Evolutionary conservation across 495 filamentous ascomycete genomes (phyloP).

Genomic region (Trichoderma gamsii): DNA sequence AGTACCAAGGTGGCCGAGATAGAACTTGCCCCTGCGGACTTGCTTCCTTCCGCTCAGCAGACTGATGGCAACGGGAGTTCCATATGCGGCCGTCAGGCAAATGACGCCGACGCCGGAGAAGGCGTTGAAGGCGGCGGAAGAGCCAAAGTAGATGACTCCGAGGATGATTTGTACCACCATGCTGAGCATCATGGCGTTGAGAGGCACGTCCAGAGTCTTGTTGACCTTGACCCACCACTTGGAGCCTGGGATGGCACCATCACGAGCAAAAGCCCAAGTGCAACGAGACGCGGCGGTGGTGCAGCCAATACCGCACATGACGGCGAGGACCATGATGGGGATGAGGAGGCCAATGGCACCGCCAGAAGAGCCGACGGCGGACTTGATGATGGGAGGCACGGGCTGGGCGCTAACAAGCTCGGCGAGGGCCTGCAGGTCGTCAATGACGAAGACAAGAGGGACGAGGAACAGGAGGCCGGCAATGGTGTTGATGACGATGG

Average conservation of each 20-base stretch:
- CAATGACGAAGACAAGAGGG: conserved; percentile 45
- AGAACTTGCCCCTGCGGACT: conserved; percentile 50
- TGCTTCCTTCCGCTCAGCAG: conserved; percentile 45
- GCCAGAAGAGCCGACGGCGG: conserved; percentile 38
- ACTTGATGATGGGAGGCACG: conserved; percentile 40
- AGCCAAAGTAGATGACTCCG: conserved; percentile 50
- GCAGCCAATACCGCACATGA: conserved; percentile 58
- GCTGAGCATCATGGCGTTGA: conserved; percentile 48
- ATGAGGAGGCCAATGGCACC: conserved; percentile 43
- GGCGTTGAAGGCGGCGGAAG: conserved; percentile 48
- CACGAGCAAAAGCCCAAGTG: conserved; percentile 57
- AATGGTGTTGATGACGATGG: conserved; percentile 42
- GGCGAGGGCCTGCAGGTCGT: conserved; percentile 39
- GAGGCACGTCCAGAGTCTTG: conserved; percentile 39
- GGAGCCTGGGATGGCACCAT: conserved; percentile 52
- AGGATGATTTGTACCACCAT: conserved; percentile 41
- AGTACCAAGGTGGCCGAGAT: conserved; percentile 49
- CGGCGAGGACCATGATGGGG: conserved; percentile 41
- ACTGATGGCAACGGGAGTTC: conserved; percentile 51
- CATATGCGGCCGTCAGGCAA: conserved; percentile 52
- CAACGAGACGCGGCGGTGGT: conserved; percentile 54
- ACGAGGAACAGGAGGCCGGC: conserved; percentile 46
- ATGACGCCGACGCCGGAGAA: conserved; percentile 61
- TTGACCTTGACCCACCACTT: conserved; percentile 45
- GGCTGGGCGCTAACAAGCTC: conserved; percentile 36